phyloP scores from a whole-genome alignment of 2,329 filamentous ascomycete genomes.

The Venturia pyrina region DNA sequence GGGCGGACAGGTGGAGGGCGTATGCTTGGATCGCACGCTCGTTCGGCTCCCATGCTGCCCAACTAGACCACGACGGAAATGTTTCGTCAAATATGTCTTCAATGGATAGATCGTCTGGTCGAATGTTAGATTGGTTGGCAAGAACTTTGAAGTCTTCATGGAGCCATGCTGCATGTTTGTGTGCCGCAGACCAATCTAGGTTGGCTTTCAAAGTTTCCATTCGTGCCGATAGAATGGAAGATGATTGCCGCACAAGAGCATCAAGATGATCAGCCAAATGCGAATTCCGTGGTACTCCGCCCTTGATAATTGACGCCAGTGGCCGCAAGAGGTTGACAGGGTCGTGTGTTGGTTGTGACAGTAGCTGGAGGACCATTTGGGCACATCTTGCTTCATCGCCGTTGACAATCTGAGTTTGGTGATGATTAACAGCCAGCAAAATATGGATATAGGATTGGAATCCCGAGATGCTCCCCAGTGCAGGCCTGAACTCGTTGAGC shows the following conservation, averaged over 20 bases:
- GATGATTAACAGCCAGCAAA: slow-evolving; percentile 22
- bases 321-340: slow-evolving; percentile 17
- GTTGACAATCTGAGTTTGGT: slow-evolving; percentile 19
- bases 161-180: slow-evolving; percentile 13
- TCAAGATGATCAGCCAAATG: slow-evolving; percentile 17
- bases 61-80: slow-evolving; percentile 22
- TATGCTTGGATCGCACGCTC: slow-evolving; percentile 15
- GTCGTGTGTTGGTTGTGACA: slow-evolving; percentile 17
- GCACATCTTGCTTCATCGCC: slow-evolving; percentile 23
- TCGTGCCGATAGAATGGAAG: slow-evolving; percentile 18
- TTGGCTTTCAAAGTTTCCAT: slow-evolving; percentile 20
- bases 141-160: slow-evolving; percentile 8
- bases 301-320: slow-evolving; percentile 15
- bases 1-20: slow-evolving; percentile 6
- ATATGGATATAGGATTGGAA: slow-evolving; percentile 21
- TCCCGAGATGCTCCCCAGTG: slow-evolving; percentile 17
- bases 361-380: slow-evolving; percentile 14
- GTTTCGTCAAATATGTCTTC: slow-evolving; percentile 19
- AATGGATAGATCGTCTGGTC: background rate
- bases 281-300: slow-evolving; percentile 15
- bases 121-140: background rate
- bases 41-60: slow-evolving; percentile 23
- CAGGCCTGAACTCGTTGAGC: background rate
- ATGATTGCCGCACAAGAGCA: slow-evolving; percentile 17
- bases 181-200: slow-evolving; percentile 22